Evolutionary conservation across 352 stramenopile species (phyloP).

Genomic region (Nothophytophthora sp.): DNA sequence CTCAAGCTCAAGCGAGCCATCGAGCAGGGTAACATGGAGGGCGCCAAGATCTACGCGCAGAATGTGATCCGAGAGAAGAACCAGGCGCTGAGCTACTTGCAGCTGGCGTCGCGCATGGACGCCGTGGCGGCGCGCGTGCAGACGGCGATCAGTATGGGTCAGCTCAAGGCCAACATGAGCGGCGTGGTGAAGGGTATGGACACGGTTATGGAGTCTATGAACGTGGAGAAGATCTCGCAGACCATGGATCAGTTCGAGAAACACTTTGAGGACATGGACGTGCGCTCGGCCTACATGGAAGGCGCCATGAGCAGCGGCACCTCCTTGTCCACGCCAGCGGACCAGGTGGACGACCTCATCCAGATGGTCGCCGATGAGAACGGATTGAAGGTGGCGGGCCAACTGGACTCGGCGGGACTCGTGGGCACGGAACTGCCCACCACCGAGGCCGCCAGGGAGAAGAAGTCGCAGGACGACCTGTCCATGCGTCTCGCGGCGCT

Average conservation of each 20-base stretch:
- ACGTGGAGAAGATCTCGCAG: conserved; percentile 97
- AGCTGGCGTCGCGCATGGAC: conserved; percentile 96
- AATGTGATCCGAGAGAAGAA: conserved; percentile 89
- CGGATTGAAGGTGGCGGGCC: conserved; percentile 93
- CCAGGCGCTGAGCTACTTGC: conserved; percentile 95
- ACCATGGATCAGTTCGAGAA: conserved; percentile 99
- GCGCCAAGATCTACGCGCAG: conserved; percentile 97
- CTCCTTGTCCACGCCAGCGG: conserved; percentile 94
- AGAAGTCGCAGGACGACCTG: conserved; percentile 83
- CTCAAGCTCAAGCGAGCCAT: conserved; percentile 97
- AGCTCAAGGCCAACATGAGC: conserved; percentile 96
- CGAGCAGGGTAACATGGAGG: conserved; percentile 97
- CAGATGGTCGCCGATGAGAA: conserved; percentile 98
- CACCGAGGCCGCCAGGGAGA: conserved; percentile 71
- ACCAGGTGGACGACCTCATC: conserved; percentile 98
- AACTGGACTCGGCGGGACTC: conserved; percentile 91
- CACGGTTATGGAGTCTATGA: conserved; percentile 96
- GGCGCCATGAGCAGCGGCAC: conserved; percentile 97
- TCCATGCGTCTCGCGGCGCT: conserved; percentile 83
- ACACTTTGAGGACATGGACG: conserved; percentile 99
- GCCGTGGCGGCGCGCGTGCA: conserved; percentile 96
- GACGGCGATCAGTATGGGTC: conserved; percentile 96
- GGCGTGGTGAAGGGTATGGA: conserved; percentile 97
- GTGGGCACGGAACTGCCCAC: conserved; percentile 75
- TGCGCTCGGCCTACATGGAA: conserved; percentile 98